Evolutionary conservation across 2,329 filamentous ascomycete species (phyloP).

Genomic region (Fusarium siculi): DNA sequence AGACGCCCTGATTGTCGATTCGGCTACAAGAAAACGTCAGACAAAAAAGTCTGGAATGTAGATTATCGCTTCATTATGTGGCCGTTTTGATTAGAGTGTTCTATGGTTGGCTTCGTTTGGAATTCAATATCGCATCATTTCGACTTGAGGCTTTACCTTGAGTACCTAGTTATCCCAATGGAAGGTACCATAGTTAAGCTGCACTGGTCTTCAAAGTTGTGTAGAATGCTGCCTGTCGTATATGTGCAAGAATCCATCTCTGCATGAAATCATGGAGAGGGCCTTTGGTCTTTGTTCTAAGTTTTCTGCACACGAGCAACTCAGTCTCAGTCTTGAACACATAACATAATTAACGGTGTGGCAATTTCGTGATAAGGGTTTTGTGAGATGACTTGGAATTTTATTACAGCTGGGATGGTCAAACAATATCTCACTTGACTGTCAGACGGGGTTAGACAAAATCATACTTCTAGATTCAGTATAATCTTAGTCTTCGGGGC

Average conservation of each 20-base stretch:
- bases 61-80: constrained; percentile 20
- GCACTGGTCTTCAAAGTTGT: neutral
- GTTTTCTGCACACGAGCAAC: neutral
- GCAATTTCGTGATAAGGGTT: neutral
- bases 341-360: neutral
- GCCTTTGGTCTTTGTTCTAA: neutral
- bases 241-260: neutral
- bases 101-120: constrained; percentile 16
- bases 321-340: neutral
- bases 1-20: constrained; percentile 15
- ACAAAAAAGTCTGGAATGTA: constrained; percentile 31
- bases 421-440: neutral
- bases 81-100: constrained; percentile 19
- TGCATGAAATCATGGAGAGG: neutral
- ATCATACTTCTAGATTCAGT: neutral
- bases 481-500: neutral
- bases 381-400: neutral
- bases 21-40: constrained; percentile 27
- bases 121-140: constrained; percentile 25
- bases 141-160: constrained; percentile 12
- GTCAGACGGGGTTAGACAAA: neutral
- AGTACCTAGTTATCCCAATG: neutral
- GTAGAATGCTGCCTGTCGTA: neutral
- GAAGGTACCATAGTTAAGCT: neutral
- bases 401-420: neutral